Evolutionary conservation across 1,284 basidiomycete species (phyloP).

Genomic region (Marasmius tenuissimus): DNA sequence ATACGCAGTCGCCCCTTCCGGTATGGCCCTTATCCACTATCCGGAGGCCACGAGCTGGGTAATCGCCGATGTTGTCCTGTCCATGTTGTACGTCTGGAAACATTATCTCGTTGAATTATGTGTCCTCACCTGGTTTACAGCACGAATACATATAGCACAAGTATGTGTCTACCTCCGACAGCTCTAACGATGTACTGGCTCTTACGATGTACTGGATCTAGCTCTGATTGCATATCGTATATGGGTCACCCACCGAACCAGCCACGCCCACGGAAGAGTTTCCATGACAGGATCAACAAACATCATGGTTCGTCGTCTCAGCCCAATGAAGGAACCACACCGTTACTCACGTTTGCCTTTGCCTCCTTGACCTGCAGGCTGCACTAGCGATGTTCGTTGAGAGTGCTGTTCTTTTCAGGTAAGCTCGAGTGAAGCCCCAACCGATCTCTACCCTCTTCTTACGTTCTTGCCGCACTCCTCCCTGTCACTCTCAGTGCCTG

Average conservation of each 20-base stretch:
- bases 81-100: neutral
- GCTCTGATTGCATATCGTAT: conserved; percentile 11
- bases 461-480: neutral
- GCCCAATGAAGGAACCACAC: no score
- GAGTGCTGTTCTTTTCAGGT: conserved; percentile 19
- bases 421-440: neutral
- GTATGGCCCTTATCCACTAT: neutral
- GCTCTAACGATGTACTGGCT: neutral
- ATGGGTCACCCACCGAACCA: conserved; percentile 2
- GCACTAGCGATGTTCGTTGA: conserved; percentile 14
- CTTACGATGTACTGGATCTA: neutral
- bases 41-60: conserved; percentile 6
- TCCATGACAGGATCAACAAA: neutral
- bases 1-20: conserved; percentile 1
- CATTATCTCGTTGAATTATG: neutral
- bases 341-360: no score
- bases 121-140: neutral
- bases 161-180: conserved; percentile 1
- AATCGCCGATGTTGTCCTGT: conserved; percentile 7
- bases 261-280: neutral
- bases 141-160: conserved; percentile 13
- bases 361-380: neutral
- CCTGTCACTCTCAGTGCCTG: neutral
- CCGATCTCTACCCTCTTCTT: neutral
- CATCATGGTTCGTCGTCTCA: conserved; percentile 1